Base-by-base conservation (phyloP, 2,329 filamentous ascomycete species). In the Knoxdaviesia capensis region DNA sequence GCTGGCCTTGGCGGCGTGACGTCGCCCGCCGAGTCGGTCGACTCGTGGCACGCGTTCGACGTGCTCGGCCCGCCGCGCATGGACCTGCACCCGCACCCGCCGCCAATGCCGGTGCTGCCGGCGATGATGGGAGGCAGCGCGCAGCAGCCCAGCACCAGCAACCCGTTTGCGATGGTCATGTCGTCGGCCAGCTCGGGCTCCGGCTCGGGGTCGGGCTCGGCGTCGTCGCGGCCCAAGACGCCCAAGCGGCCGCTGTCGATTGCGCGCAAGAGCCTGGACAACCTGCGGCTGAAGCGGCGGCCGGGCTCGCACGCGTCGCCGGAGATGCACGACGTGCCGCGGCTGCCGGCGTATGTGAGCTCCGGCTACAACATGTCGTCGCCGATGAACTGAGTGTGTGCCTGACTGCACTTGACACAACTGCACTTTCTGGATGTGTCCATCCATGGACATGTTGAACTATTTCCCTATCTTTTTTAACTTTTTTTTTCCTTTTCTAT, bases 231-330 rank as follows among this genome's bases (percentile, higher is more conserved):
- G 7, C 48, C 49, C 4, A 44, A 44, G 33, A 45, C 43, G 5
- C 41, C 46, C 8, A 52, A 49, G 35, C 44, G 49, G 7, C 43
- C 43, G 8, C 35, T 49, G 6, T 46, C 46, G 5, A 44, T 48
- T 39, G 35, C 45, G 32, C 41, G 37, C 32, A 46, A 42, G 35
- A 50, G 49, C 37, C 38, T 51, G 30, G 50, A 51, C 34, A 49
- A 49, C 39, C 38, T 50, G 28, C 38, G 49, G 9, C 45, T 45
- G 7, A 52, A 51, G 43, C 43, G 47, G n/a, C 48, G 45, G 7
- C 9, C 41, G 11, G 36, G 28, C 8, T 43, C 41, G 32, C n/a
- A n/a, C n/a, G n/a, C n/a, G n/a, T n/a, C n/a, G n/a, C n/a, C n/a
- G n/a, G n/a, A 38, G 32, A 34, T 38, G 20, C 38, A 40, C 2